Evolutionary conservation across 208 protist species (phyloP), one percentile per base, ranked within the genome.

Genomic region (Crithidia mellificae): DNA sequence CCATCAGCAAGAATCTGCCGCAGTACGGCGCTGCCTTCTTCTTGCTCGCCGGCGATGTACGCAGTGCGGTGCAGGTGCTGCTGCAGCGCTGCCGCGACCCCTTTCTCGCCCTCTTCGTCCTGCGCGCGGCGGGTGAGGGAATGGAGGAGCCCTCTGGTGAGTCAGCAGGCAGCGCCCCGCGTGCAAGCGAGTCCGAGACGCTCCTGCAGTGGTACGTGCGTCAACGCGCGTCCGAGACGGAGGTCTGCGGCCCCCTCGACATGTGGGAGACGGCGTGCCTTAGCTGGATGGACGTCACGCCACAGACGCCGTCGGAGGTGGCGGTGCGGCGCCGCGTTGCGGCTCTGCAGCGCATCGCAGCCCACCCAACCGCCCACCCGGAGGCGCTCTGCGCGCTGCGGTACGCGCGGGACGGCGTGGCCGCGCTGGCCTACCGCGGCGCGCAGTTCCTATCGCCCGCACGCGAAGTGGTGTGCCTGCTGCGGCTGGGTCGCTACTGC

Each of bases 1-100:
- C 94, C 1, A 75, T 98, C 6, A 77, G 88, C 51, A 98, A 97
- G 72, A 92, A 90, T 55, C 74, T 93, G 68, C 77, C 83, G 25
- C 49, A 82, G 25, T 97, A 97, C 77, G 93, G 90, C 36, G 88
- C 90, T 0, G 91, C 94, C 36, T 98, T 97, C 80, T 98, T 98
- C 61, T 41, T 98, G 19, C 79, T 98, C 14, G 96, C 94, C 17
- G 93, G 88, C 12, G 82, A 96, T 41, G 72, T 82, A 3, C 78
- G 89, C 34, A 95, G 87, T 56, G 93, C 91, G 0, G 82, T 95
- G 22, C 85, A 97, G 67, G 78, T 96, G 59, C 65, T 96, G 22
- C 72, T 97, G 57, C 88, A 97, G 79, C 87, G 91, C 19, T 57
- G 75, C 24, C 77, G 75, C 41, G 80, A 89, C 51, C 67, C 84